phyloP scores from a whole-genome alignment of 2,329 filamentous ascomycete genomes.

The Epichloe elymi region DNA sequence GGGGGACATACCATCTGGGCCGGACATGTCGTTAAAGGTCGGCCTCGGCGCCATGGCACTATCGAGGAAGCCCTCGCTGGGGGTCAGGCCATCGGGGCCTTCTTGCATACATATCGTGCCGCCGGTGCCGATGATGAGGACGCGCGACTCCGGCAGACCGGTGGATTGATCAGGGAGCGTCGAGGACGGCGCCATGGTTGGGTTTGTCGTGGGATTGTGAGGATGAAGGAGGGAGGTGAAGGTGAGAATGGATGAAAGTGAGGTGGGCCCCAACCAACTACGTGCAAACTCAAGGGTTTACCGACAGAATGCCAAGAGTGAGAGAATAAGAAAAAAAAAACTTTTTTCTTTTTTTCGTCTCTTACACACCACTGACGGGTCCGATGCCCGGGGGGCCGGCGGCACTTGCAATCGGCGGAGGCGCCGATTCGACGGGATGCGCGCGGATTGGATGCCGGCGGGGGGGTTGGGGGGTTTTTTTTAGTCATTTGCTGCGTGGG shows the following conservation, averaged over 20 bases:
- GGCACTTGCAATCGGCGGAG: not conserved
- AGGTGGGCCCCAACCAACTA: not conserved
- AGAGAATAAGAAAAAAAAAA: too few species aligned
- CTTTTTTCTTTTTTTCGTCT: not conserved
- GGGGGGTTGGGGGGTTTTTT: too few species aligned
- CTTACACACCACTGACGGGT: not conserved
- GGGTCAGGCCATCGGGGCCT: constrained; percentile 66
- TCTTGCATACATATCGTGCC: constrained; percentile 86
- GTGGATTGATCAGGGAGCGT: constrained; percentile 3
- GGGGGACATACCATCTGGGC: constrained; percentile 5
- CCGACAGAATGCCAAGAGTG: too few species aligned
- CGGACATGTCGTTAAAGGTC: constrained; percentile 62
- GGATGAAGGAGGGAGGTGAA: too few species aligned
- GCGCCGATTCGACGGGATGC: not conserved
- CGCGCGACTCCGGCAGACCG: constrained; percentile 56
- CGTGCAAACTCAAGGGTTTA: too few species aligned
- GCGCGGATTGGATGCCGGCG: not conserved
- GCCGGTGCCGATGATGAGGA: constrained; percentile 84
- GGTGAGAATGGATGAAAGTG: not conserved
- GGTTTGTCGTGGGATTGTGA: not conserved
- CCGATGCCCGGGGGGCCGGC: not conserved
- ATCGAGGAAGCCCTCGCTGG: constrained; percentile 68
- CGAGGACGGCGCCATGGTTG: constrained; percentile 9
- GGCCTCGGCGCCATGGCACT: constrained; percentile 70
- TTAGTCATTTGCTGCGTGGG: not conserved